phyloP scores from a whole-genome alignment of 345 rosid genomes.

The Jatropha curcas region DNA sequence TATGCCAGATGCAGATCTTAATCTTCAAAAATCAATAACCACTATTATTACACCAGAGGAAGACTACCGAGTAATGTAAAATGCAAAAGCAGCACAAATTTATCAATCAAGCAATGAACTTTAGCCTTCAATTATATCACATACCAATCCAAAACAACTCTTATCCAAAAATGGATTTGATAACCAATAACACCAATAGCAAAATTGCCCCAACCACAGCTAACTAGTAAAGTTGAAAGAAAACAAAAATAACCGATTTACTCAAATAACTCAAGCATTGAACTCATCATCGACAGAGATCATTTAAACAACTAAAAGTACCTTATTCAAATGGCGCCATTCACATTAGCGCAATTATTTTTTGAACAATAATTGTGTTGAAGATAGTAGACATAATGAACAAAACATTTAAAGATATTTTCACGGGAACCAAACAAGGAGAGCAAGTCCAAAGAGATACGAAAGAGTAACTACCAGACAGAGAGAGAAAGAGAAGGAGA shows the following conservation, averaged over 20 bases:
- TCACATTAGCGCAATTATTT: no score
- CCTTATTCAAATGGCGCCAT: not conserved
- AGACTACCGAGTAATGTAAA: not conserved
- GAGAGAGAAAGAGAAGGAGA: not conserved
- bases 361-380: not conserved
- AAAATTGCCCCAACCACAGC: not conserved
- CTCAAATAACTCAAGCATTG: constrained; percentile 1
- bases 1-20: not conserved
- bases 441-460: not conserved
- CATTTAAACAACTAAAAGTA: not conserved
- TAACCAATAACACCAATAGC: not conserved
- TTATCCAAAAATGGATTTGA: no score
- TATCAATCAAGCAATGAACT: not conserved
- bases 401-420: not conserved
- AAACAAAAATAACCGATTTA: not conserved
- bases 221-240: not conserved
- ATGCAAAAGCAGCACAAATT: not conserved
- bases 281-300: not conserved
- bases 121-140: not conserved
- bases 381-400: not conserved
- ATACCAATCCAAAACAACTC: no score
- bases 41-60: no score
- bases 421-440: not conserved
- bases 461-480: not conserved
- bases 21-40: not conserved